These are phyloP conservation scores for Leccinum subrobustum DNA, from an alignment of 1,284 basidiomycete genomes.

Conservation along the genomic window DNA sequence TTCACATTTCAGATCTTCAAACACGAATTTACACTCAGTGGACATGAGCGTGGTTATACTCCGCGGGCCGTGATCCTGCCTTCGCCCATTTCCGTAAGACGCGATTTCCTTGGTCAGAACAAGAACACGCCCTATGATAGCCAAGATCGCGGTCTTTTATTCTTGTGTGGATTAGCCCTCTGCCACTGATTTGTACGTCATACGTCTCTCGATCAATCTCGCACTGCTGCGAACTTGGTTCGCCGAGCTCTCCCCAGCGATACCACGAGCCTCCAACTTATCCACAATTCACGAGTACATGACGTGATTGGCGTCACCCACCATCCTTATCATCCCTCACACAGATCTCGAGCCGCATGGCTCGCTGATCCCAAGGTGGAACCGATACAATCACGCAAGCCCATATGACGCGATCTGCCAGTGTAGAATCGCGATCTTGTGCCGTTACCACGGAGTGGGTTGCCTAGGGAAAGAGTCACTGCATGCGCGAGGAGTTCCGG, in stretches of 20 bases:
- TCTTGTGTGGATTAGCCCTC: not conserved
- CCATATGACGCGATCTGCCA: not conserved
- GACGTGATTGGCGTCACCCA: not conserved
- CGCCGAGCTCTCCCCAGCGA: not conserved
- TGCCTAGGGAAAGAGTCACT: not conserved
- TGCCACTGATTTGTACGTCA: not conserved
- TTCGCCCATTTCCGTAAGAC: too few species aligned
- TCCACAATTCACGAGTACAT: not conserved
- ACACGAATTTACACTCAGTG: not conserved
- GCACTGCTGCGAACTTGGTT: not conserved
- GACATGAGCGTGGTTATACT: too few species aligned
- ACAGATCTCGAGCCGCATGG: constrained; percentile 8
- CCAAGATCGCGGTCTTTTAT: not conserved
- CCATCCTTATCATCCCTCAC: not conserved
- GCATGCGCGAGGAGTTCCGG: not conserved
- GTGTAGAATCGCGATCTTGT: not conserved
- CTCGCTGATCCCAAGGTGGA: not conserved
- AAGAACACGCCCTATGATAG: not conserved
- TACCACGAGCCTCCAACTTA: not conserved
- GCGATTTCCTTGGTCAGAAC: not conserved
- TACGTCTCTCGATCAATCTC: not conserved
- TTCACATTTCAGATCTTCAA: not conserved
- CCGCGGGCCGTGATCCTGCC: too few species aligned
- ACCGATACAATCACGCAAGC: not conserved
- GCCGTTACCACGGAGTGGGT: not conserved